Evolutionary conservation across 2,329 filamentous ascomycete species (phyloP), one percentile per base, ranked within the genome.

Genomic region (Colletotrichum lupini): DNA sequence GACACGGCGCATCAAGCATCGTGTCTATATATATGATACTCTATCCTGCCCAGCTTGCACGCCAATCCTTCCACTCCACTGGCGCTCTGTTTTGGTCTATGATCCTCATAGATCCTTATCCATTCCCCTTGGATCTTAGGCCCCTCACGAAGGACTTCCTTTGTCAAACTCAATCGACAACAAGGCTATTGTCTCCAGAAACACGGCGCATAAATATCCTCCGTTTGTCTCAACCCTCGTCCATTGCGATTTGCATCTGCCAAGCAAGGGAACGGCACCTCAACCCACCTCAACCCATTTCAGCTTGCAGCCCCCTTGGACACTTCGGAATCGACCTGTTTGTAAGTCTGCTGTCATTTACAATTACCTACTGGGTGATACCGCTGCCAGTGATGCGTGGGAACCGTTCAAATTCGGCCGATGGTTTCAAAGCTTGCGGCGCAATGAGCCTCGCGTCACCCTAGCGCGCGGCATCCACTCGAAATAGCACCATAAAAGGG

Each of bases 1-100:
- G 37, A 62, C 68, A 58, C 57, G 61, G 49, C 67, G 55, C 72
- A 68, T 70, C 67, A 30, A 64, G 42, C 30, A 59, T 59, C 58
- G 46, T 62, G 62, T 72, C 68, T 74, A 72, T 72, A 74, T 73
- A 73, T 72, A 74, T 68, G 63, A 62, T 72, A 64, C 72, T 37
- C 28, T 61, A 55, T 59, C 68, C 71, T 53, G 66, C 71, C 62
- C 68, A 59, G 46, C 63, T 67, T 62, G 60, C 28, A 37, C 35
- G 24, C 42, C 28, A 72, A 68, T 74, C 62, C 72, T 68, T 46
- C 72, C 56, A 72, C 63, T 35, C 72, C 68, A 52, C 68, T 42
- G 28, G 42, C 32, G 62, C 57, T 56, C 30, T 62, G 37, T 46
- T 30, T 24, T 28, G 28, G 57, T 57, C 56, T 26, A 32, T 42